phyloP scores from a whole-genome alignment of 2,329 filamentous ascomycete genomes.

The Colletotrichum sp. region DNA sequence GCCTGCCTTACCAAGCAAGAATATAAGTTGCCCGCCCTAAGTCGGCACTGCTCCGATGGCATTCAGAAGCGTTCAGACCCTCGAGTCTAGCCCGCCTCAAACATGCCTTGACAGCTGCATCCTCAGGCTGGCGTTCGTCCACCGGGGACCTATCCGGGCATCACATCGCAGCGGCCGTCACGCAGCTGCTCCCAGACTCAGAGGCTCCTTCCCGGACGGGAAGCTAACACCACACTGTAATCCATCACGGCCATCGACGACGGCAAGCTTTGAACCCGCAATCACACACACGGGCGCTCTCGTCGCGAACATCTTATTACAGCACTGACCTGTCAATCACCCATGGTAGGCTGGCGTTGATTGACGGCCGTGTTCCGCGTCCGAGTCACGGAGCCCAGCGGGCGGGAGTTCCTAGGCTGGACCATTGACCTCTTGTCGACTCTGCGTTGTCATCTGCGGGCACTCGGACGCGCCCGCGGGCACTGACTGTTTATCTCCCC shows the following conservation, averaged over 20 bases:
- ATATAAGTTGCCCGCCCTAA: background rate
- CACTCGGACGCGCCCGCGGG: background rate
- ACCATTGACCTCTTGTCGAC: background rate
- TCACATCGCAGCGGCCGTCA: background rate
- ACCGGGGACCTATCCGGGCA: background rate
- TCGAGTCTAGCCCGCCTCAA: background rate
- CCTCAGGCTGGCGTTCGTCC: background rate
- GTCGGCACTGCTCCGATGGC: background rate
- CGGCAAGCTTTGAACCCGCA: background rate
- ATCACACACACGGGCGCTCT: background rate
- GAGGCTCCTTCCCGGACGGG: background rate
- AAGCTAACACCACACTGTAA: background rate
- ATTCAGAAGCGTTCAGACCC: background rate
- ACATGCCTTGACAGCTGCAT: background rate
- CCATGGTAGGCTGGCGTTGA: background rate
- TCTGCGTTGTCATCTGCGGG: conserved; percentile 1
- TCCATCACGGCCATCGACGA: background rate
- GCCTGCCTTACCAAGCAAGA: background rate
- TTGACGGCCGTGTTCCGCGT: background rate
- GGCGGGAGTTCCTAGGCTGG: background rate
- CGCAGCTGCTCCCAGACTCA: background rate
- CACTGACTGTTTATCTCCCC: background rate
- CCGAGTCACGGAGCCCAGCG: background rate
- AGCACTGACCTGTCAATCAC: background rate
- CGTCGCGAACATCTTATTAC: background rate